Percentiles rank a stretch among this genome's conserved stretches.
phyloP scores from a whole-genome alignment of 169 alveolate species.

The Eimeria necatrix region DNA sequence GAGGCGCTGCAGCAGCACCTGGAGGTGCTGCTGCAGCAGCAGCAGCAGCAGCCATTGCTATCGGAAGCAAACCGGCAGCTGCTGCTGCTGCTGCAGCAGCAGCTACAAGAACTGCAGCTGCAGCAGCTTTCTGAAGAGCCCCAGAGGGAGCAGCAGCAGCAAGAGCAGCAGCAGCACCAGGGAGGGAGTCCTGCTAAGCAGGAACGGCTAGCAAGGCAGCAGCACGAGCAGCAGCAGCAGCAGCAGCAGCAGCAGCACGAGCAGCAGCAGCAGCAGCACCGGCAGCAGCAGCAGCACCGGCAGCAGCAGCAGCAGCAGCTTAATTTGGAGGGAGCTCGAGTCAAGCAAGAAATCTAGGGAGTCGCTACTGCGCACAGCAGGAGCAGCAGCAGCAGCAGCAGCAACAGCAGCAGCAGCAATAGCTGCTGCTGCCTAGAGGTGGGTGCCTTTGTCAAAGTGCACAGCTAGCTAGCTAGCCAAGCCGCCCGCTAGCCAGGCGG shows the following conservation, averaged over 20 bases:
- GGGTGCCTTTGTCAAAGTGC: not conserved
- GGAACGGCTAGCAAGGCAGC: not conserved
- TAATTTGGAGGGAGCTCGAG: too few relatives aligned
- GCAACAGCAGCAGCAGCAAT: not conserved
- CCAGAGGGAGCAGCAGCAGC: not conserved
- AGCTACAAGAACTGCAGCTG: not conserved
- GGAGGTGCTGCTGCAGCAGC: not conserved
- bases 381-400: not conserved
- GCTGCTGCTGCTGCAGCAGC: not conserved
- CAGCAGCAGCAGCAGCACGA: not conserved
- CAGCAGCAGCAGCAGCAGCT: too few relatives aligned
- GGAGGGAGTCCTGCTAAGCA: not conserved
- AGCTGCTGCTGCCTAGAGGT: not conserved
- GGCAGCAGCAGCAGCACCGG: too few relatives aligned
- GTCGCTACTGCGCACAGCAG: not conserved
- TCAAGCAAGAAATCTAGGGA: too few relatives aligned
- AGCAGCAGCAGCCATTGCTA: not conserved
- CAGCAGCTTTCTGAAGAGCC: not conserved
- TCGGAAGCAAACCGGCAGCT: not conserved
- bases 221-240: not conserved
- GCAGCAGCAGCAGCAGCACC: too few relatives aligned
- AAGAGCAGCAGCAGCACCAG: not conserved
- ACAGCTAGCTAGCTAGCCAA: not conserved
- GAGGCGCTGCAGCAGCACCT: not conserved
- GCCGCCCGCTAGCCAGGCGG: not conserved